Conservation (phyloP, 2,329 filamentous ascomycete genomes). For the Remersonia thermophila region DNA sequence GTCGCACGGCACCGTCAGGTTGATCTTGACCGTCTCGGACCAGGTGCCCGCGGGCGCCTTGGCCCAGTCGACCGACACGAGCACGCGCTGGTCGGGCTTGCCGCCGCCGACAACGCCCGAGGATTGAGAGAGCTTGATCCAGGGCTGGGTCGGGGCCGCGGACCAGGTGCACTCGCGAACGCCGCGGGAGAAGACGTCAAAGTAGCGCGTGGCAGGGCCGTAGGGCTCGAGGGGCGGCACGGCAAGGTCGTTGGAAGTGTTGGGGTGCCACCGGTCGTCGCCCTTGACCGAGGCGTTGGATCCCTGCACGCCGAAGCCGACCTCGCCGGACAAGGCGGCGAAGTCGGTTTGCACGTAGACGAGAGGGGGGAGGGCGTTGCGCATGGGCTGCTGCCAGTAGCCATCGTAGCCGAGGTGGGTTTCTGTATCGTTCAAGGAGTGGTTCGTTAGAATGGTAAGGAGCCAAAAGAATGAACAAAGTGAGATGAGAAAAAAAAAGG, state of each 20-base stretch:
- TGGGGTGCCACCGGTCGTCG: constrained; percentile 50
- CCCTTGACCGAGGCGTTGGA: constrained; percentile 55
- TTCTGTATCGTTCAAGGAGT: no score
- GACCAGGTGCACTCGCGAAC: constrained; percentile 39
- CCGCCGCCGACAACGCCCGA: constrained; percentile 38
- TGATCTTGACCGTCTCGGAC: constrained; percentile 37
- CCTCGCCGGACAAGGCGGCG: constrained; percentile 45
- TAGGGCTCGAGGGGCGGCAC: constrained; percentile 48
- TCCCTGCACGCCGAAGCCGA: constrained; percentile 53
- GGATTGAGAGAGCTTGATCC: constrained; percentile 38
- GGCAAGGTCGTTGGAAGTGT: constrained; percentile 39
- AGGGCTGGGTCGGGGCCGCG: constrained; percentile 34
- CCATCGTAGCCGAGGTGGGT: constrained; percentile 42
- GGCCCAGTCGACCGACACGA: constrained; percentile 45
- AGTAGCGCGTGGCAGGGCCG: constrained; percentile 42
- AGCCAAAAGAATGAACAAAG: not conserved
- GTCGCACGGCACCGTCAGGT: constrained; percentile 35
- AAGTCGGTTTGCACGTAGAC: constrained; percentile 46
- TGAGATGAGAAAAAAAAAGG: no score
- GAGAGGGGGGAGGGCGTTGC: constrained; percentile 51
- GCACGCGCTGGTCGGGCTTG: constrained; percentile 38
- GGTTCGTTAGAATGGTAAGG: no score
- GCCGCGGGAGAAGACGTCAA: constrained; percentile 52
- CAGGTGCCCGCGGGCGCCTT: constrained; percentile 22
- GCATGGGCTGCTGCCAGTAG: constrained; percentile 61